Conservation (phyloP, 2,329 filamentous ascomycete species). For the Escovopsis sp. region DNA sequence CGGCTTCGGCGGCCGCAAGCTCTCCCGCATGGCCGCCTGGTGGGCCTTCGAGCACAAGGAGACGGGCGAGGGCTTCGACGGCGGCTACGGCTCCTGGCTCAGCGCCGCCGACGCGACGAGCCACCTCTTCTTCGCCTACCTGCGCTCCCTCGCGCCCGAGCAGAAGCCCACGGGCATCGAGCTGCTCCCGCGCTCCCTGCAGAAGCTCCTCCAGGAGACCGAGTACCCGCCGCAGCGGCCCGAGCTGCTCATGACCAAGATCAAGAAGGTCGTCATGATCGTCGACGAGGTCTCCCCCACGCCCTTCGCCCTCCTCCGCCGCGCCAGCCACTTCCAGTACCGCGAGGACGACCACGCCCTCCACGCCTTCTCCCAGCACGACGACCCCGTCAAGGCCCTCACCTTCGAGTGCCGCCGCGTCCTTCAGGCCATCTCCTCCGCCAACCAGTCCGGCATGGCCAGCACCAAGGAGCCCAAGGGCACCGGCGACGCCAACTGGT, state of each 20-base stretch:
- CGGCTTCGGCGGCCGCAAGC: slow-evolving; percentile 79
- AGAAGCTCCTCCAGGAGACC: slow-evolving; percentile 79
- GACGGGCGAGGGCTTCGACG: slow-evolving; percentile 80
- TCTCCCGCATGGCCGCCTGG: slow-evolving; percentile 92
- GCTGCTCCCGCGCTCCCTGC: slow-evolving; percentile 73
- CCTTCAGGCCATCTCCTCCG: slow-evolving; percentile 70
- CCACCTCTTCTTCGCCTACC: slow-evolving; percentile 94
- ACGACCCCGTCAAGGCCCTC: slow-evolving; percentile 74
- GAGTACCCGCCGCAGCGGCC: slow-evolving; percentile 82
- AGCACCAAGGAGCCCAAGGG: slow-evolving; percentile 56
- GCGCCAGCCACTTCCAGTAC: slow-evolving; percentile 91
- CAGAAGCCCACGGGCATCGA: slow-evolving; percentile 65
- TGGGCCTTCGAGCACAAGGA: slow-evolving; percentile 94
- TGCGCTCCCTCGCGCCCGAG: slow-evolving; percentile 78
- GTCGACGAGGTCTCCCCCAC: slow-evolving; percentile 90
- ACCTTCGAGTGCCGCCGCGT: slow-evolving; percentile 92
- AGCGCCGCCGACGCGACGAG: slow-evolving; percentile 91
- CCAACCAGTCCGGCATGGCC: slow-evolving; percentile 70
- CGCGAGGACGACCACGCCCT: slow-evolving; percentile 75
- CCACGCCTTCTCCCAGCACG: slow-evolving; percentile 71
- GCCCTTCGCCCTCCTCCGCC: slow-evolving; percentile 76
- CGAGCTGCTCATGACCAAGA: slow-evolving; percentile 59
- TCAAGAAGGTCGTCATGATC: slow-evolving; percentile 89
- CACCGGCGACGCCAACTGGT: slow-evolving; percentile 81
- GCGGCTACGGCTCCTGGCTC: slow-evolving; percentile 80